Conservation (phyloP, 179 eudicot species). For the Sideroxylon spinosum region DNA sequence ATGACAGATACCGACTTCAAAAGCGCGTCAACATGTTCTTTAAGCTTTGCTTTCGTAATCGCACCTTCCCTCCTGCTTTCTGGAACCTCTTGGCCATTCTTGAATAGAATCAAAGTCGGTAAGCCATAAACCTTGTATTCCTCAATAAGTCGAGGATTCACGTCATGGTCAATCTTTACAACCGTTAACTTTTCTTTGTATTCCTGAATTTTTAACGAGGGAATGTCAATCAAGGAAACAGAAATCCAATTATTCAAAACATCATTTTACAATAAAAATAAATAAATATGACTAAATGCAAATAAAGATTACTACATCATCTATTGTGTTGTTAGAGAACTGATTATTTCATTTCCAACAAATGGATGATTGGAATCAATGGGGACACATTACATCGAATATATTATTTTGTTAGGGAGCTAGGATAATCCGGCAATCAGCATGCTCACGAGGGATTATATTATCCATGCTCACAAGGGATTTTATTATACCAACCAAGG, state of each 20-base stretch:
- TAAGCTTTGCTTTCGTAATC: conserved; percentile 48
- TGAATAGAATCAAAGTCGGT: conserved; percentile 49
- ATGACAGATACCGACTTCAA: conserved; percentile 39
- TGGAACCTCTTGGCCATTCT: conserved; percentile 46
- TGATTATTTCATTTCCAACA: background rate
- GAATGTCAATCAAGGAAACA: background rate
- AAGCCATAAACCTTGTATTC: conserved; percentile 57
- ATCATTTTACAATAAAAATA: background rate
- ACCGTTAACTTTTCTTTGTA: conserved; percentile 41
- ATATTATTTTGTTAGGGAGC: background rate
- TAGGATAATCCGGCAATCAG: background rate
- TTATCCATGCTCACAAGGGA: background rate
- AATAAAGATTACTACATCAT: conserved; percentile 1
- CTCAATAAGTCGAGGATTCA: conserved; percentile 42
- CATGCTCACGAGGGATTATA: background rate
- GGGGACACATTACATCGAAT: background rate
- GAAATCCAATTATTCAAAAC: background rate
- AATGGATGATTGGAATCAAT: background rate
- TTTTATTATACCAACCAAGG: background rate
- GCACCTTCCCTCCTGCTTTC: conserved; percentile 62
- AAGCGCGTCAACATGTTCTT: conserved; percentile 39
- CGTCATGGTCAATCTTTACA: conserved; percentile 54
- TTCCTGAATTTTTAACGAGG: conserved; percentile 31
- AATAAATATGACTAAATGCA: background rate
- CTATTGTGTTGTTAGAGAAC: background rate